These are phyloP conservation scores for Akanthomyces muscarius DNA, from an alignment of 2,329 filamentous ascomycete species.

Conservation along the genomic window DNA sequence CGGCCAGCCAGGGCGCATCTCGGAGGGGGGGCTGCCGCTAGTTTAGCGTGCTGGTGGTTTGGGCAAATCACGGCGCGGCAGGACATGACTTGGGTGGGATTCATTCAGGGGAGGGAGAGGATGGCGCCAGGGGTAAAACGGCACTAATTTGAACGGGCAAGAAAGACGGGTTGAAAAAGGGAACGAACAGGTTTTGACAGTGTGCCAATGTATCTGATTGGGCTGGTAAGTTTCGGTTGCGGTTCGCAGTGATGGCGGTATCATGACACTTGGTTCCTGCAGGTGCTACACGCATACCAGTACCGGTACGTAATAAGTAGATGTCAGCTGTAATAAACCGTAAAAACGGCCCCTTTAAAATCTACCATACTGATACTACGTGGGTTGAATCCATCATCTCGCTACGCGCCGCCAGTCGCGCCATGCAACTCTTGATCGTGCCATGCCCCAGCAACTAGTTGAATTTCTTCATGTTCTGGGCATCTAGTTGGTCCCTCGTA, in stretches of 20 bases:
- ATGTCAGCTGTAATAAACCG: too few species aligned
- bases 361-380: too few species aligned
- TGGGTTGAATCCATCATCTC: not conserved
- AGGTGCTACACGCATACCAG: too few species aligned
- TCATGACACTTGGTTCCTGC: too few species aligned
- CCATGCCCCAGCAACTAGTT: not conserved
- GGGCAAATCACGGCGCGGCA: slow-evolving; percentile 3
- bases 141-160: not conserved
- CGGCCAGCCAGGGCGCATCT: slow-evolving; percentile 7
- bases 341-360: too few species aligned
- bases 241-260: not conserved
- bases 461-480: not conserved
- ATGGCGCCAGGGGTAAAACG: not conserved
- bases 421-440: slow-evolving; percentile 1
- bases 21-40: slow-evolving; percentile 6
- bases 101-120: not conserved
- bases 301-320: too few species aligned
- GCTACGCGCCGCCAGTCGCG: not conserved
- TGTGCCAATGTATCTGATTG: too few species aligned
- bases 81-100: not conserved
- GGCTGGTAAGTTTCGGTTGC: not conserved
- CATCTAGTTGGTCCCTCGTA: not conserved
- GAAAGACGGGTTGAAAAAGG: not conserved
- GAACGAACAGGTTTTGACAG: too few species aligned
- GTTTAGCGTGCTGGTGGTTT: not conserved